Conservation (phyloP, 495 filamentous ascomycete genomes). For the Neurospora sublineolata region DNA sequence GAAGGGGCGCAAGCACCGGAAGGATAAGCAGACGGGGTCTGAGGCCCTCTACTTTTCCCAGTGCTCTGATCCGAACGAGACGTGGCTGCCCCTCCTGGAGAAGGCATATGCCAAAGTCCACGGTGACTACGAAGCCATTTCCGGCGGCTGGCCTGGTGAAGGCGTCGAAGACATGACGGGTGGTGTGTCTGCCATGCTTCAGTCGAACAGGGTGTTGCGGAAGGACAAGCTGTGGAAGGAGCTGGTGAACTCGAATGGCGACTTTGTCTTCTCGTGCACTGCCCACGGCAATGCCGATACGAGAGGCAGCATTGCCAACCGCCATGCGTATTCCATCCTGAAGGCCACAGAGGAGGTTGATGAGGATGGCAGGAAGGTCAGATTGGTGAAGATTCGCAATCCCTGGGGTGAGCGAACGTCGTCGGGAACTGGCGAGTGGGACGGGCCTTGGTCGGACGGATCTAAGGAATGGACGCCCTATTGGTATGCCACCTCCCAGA, state of each 20-base stretch:
- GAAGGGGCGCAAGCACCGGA: conserved; percentile 12
- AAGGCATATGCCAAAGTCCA: conserved; percentile 80
- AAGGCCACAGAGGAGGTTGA: conserved; percentile 57
- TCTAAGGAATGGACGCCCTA: conserved; percentile 69
- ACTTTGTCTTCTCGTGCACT: conserved; percentile 19
- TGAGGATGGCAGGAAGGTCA: conserved; percentile 25
- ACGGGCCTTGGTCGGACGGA: conserved; percentile 52
- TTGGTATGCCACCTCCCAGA: conserved; percentile 23
- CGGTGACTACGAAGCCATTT: conserved; percentile 44
- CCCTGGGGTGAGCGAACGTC: conserved; percentile 48
- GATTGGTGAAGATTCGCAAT: conserved; percentile 54
- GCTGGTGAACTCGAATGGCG: conserved; percentile 40
- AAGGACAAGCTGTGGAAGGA: conserved; percentile 66
- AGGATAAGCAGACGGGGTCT: conserved; percentile 29
- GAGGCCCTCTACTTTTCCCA: conserved; percentile 62
- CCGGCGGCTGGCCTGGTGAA: conserved; percentile 65
- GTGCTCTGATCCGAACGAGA: conserved; percentile 63
- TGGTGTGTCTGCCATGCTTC: conserved; percentile 43
- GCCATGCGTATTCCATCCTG: conserved; percentile 72
- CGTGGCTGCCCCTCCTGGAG: conserved; percentile 69
- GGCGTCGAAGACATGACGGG: conserved; percentile 72
- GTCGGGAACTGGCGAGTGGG: conserved; percentile 48
- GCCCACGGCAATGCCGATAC: conserved; percentile 8
- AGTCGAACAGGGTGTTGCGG: conserved; percentile 54
- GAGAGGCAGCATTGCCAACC: conserved; percentile 50